phyloP scores from a whole-genome alignment of 2,329 filamentous ascomycete species.

The Tolypocladium cylindrosporum region DNA sequence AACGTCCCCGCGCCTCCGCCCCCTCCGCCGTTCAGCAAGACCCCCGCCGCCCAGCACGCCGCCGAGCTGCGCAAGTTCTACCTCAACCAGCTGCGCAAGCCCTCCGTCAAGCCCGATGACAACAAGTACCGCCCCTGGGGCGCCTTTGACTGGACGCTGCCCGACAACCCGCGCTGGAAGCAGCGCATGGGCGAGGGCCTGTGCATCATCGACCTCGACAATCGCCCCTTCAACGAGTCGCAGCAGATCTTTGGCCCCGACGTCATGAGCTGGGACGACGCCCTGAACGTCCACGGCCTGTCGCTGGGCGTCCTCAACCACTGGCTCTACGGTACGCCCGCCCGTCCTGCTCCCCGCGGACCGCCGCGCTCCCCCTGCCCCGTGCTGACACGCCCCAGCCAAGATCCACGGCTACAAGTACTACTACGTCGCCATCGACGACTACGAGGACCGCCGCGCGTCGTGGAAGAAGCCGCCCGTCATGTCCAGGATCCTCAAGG shows the following conservation, averaged over 20 bases:
- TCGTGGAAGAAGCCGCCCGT: constrained; percentile 36
- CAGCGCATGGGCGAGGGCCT: constrained; percentile 25
- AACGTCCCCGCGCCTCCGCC: background rate
- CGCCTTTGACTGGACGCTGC: constrained; percentile 21
- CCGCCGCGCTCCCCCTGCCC: background rate
- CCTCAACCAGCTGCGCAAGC: constrained; percentile 21
- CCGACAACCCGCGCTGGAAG: constrained; percentile 18
- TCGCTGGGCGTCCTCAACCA: constrained; percentile 33
- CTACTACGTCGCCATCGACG: constrained; percentile 30
- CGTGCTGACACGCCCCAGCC: constrained; percentile 18
- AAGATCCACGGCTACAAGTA: constrained; percentile 37
- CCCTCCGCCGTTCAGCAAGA: background rate
- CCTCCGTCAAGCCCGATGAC: constrained; percentile 15
- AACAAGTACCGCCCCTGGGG: constrained; percentile 18
- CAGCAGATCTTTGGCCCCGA: constrained; percentile 24
- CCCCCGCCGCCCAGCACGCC: background rate
- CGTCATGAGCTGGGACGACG: constrained; percentile 25
- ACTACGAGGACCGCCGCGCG: constrained; percentile 28
- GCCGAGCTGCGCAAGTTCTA: constrained; percentile 19
- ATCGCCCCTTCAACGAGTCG: constrained; percentile 24
- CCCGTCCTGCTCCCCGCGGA: too few species aligned
- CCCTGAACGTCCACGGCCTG: constrained; percentile 21
- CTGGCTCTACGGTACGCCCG: constrained; percentile 28
- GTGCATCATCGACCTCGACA: constrained; percentile 36
- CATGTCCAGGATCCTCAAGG: constrained; percentile 29